Evolutionary conservation across 352 stramenopile species (phyloP).

Genomic region (Pilasporangium apinafurcum): DNA sequence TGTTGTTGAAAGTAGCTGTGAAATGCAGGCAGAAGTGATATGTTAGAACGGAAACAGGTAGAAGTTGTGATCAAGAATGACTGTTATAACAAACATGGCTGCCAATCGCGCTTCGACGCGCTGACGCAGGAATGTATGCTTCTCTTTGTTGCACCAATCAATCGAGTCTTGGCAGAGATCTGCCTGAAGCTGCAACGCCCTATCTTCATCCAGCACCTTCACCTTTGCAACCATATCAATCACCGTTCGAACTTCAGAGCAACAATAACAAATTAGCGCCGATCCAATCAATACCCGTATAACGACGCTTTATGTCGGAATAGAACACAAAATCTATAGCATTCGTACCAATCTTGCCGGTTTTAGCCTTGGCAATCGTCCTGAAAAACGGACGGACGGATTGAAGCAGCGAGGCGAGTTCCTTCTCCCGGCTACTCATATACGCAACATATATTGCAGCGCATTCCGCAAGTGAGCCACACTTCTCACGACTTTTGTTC

Average conservation of each 20-base stretch:
- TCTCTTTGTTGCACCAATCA: slow-evolving; percentile 90
- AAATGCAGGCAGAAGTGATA: slow-evolving; percentile 6
- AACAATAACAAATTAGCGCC: slow-evolving; percentile 1
- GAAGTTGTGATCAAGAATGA: too few relatives aligned
- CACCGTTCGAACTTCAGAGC: slow-evolving; percentile 88
- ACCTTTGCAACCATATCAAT: slow-evolving; percentile 96
- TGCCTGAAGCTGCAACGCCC: slow-evolving; percentile 91
- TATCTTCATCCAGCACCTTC: slow-evolving; percentile 77
- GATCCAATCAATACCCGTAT: too few relatives aligned
- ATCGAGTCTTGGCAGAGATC: slow-evolving; percentile 96
- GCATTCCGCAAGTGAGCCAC: too few relatives aligned
- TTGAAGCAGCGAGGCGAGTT: slow-evolving; percentile 80
- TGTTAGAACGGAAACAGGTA: neutral
- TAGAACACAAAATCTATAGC: neutral
- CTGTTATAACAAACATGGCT: slow-evolving; percentile 57
- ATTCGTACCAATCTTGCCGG: slow-evolving; percentile 95
- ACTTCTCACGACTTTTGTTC: too few relatives aligned
- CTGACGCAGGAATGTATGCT: slow-evolving; percentile 97
- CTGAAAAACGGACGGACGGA: slow-evolving; percentile 92
- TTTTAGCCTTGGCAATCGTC: slow-evolving; percentile 96
- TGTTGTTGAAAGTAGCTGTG: slow-evolving; percentile 81
- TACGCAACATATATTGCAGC: slow-evolving; percentile 13
- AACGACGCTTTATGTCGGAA: slow-evolving; percentile 1
- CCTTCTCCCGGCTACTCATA: slow-evolving; percentile 79
- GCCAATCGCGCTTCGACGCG: slow-evolving; percentile 95